Evolutionary conservation across 176 grass and related monocot species (phyloP).

Genomic region (Melocanna baccifera): DNA sequence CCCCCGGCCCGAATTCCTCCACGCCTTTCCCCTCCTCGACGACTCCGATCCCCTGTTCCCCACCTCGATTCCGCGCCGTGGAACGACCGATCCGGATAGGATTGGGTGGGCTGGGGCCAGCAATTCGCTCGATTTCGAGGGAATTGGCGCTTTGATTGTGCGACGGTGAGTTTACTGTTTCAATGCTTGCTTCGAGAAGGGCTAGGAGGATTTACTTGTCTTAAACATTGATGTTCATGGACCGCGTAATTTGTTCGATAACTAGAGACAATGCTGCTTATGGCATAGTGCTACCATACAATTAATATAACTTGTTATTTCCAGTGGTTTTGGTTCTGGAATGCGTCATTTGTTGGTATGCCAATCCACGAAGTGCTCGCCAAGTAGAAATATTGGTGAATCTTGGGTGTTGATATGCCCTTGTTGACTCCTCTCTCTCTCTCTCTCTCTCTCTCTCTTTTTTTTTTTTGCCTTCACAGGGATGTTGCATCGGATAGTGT

Average conservation of each 20-base stretch:
- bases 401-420: background rate
- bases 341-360: background rate
- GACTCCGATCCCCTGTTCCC: background rate
- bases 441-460: background rate
- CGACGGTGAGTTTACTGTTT: background rate
- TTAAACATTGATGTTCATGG: background rate
- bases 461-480: slow-evolving; percentile 16
- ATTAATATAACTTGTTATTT: background rate
- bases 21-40: slow-evolving; percentile 17
- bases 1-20: background rate
- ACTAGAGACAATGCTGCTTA: background rate
- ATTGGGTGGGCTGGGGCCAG: background rate
- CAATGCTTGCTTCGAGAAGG: background rate
- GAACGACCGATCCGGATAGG: background rate
- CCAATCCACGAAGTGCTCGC: background rate
- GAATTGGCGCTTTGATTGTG: background rate
- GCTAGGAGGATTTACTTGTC: background rate
- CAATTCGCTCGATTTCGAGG: background rate
- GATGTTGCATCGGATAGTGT: slow-evolving; percentile 20
- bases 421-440: background rate
- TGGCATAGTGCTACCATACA: background rate
- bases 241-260: background rate
- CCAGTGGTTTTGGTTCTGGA: background rate
- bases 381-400: background rate
- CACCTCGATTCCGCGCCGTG: background rate